These are phyloP conservation scores for Wickerhamomyces hampshirensis DNA, from an alignment of 805 yeast species.

Conservation along the genomic window DNA sequence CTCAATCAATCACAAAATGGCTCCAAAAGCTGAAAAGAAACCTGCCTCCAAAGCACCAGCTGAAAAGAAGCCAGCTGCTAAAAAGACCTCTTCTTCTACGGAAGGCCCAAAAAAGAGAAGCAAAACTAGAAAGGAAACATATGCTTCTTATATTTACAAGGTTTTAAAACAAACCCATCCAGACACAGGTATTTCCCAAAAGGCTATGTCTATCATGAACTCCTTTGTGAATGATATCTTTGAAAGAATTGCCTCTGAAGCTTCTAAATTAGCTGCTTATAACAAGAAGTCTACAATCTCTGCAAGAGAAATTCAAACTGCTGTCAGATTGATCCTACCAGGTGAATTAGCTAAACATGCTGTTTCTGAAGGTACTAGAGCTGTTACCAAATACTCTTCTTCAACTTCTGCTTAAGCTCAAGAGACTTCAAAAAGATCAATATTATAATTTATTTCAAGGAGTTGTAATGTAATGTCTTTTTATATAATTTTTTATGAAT, in stretches of 20 bases:
- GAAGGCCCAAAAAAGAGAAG: constrained; percentile 85
- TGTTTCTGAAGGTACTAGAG: constrained; percentile 97
- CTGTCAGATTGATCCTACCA: constrained; percentile 95
- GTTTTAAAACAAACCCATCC: constrained; percentile 98
- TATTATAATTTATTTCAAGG: constrained; percentile 8
- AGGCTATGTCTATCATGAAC: constrained; percentile 98
- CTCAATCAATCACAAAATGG: too few species aligned
- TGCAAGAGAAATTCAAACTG: constrained; percentile 98
- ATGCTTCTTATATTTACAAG: constrained; percentile 96
- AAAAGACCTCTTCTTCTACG: constrained; percentile 80
- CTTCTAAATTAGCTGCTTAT: constrained; percentile 97
- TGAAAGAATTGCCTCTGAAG: constrained; percentile 97
- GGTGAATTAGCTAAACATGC: constrained; percentile 99
- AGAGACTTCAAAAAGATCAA: constrained; percentile 10
- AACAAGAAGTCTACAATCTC: constrained; percentile 97
- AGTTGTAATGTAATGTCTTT: constrained; percentile 4
- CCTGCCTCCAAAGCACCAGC: constrained; percentile 96
- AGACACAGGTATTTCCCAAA: constrained; percentile 98
- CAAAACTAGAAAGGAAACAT: constrained; percentile 96
- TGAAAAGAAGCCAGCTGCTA: constrained; percentile 88
- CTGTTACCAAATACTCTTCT: constrained; percentile 94
- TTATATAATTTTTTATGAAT: neutral
- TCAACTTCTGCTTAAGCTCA: constrained; percentile 35
- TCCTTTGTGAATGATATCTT: constrained; percentile 96
- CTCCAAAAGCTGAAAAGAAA: constrained; percentile 57